Percentiles rank a stretch among this genome's conserved stretches.
Evolutionary conservation across 2,329 filamentous ascomycete species (phyloP).

Genomic region (Ophiostoma fasciatum): DNA sequence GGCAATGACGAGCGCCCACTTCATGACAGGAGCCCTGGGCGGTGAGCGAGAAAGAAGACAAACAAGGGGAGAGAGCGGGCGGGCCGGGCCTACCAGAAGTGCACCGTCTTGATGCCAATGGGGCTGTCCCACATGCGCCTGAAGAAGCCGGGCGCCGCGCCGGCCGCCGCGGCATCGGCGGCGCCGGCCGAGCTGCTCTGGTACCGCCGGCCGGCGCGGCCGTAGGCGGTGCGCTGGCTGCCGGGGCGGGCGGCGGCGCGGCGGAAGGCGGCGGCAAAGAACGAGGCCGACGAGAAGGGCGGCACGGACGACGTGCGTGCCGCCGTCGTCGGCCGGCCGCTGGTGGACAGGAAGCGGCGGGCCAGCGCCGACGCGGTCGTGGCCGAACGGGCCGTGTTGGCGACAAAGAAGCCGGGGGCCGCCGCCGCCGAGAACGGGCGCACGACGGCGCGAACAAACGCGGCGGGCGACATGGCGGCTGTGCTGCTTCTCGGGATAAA

Average conservation of each 20-base stretch:
- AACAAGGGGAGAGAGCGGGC: not conserved
- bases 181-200: conserved; percentile 28
- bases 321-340: no score
- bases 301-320: not conserved
- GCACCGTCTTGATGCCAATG: conserved; percentile 78
- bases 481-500: no score
- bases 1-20: conserved; percentile 85
- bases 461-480: conserved; percentile 30
- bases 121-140: conserved; percentile 74
- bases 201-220: conserved; percentile 44
- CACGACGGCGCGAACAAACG: conserved; percentile 36
- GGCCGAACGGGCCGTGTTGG: conserved; percentile 22
- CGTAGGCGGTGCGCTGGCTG: conserved; percentile 15
- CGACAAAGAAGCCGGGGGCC: conserved; percentile 27
- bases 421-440: conserved; percentile 42
- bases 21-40: conserved; percentile 83
- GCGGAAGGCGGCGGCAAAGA: conserved; percentile 29
- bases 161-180: conserved; percentile 23
- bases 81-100: conserved; percentile 64
- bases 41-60: not conserved
- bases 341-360: conserved; percentile 9
- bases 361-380: not conserved
- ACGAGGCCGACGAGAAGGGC: conserved; percentile 22
- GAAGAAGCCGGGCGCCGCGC: conserved; percentile 41
- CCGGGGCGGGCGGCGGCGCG: conserved; percentile 26